Evolutionary conservation across 768 basidiomycete genomes (phyloP).

Genomic region (Termitomyces eurrhizus): DNA sequence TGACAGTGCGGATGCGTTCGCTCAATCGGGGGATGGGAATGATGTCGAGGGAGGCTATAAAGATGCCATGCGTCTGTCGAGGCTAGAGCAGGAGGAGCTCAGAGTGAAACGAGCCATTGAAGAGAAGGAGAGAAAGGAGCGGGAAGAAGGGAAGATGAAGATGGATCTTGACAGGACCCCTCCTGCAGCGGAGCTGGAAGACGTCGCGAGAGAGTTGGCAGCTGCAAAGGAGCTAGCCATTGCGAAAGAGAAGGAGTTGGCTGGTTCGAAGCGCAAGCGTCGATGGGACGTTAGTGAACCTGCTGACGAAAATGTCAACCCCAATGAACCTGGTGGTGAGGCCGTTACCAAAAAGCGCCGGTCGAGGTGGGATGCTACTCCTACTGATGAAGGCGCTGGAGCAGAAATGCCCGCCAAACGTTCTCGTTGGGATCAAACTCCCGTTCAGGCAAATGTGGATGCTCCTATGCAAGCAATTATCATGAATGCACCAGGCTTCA

Average conservation of each 20-base stretch:
- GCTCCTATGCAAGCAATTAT: constrained; percentile 75
- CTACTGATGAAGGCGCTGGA: constrained; percentile 60
- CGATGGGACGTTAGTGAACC: constrained; percentile 75
- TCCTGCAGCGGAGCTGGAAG: constrained; percentile 74
- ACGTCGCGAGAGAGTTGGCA: constrained; percentile 65
- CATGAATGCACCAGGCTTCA: constrained; percentile 83
- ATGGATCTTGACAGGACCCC: constrained; percentile 93
- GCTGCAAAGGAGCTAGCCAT: constrained; percentile 44
- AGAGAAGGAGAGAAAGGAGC: constrained; percentile 78
- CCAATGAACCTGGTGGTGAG: constrained; percentile 57
- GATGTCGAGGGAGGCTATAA: constrained; percentile 87
- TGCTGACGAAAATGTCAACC: constrained; percentile 62
- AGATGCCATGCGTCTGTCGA: constrained; percentile 90
- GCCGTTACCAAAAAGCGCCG: constrained; percentile 87
- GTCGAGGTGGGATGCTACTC: constrained; percentile 95
- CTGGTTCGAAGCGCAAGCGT: constrained; percentile 67
- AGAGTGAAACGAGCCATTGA: constrained; percentile 82
- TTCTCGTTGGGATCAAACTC: constrained; percentile 97
- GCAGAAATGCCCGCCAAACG: constrained; percentile 72
- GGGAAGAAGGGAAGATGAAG: constrained; percentile 70
- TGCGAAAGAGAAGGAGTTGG: constrained; percentile 27
- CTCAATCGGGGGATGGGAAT: constrained; percentile 59
- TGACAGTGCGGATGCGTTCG: constrained; percentile 78
- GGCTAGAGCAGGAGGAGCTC: constrained; percentile 90
- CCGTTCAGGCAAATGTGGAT: constrained; percentile 53